Evolutionary conservation across 2,329 filamentous ascomycete species (phyloP).

Genomic region (Ascochyta viciae-villosae): DNA sequence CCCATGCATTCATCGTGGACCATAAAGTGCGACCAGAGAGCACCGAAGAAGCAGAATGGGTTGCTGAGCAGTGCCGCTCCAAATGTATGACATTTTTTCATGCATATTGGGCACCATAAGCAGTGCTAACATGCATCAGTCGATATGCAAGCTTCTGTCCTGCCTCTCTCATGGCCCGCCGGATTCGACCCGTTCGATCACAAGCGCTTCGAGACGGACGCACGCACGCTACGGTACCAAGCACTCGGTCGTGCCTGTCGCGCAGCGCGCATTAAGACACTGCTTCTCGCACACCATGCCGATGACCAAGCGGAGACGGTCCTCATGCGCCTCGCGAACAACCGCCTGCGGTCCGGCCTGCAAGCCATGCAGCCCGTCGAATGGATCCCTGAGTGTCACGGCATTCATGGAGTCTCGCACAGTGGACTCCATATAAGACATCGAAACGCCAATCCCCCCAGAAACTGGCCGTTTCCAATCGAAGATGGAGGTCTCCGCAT

Average conservation of each 20-base stretch:
- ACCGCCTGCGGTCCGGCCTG: conserved; percentile 74
- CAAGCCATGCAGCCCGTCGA: conserved; percentile 70
- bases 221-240: conserved; percentile 77
- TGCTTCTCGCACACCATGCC: conserved; percentile 84
- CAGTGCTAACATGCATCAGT: conserved; percentile 31
- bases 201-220: conserved; percentile 77
- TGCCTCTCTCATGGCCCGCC: conserved; percentile 50
- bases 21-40: conserved; percentile 65
- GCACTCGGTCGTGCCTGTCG: conserved; percentile 69
- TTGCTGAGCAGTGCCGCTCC: conserved; percentile 54
- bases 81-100: conserved; percentile 49
- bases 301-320: conserved; percentile 94
- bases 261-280: conserved; percentile 58
- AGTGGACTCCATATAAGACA: conserved; percentile 37
- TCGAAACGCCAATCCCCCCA: not conserved
- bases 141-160: conserved; percentile 39
- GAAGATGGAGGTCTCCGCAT: conserved; percentile 72
- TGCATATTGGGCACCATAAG: not conserved
- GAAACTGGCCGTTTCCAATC: conserved; percentile 32
- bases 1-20: conserved; percentile 67
- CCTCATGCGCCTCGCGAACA: conserved; percentile 75
- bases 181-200: conserved; percentile 52
- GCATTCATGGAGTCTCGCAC: conserved; percentile 71
- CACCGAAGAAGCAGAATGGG: conserved; percentile 60
- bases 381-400: conserved; percentile 84